Percentiles rank a stretch among this genome's conserved stretches.
Evolutionary conservation across 352 stramenopile species (phyloP).

Genomic region (Phytophthora pistaciae): DNA sequence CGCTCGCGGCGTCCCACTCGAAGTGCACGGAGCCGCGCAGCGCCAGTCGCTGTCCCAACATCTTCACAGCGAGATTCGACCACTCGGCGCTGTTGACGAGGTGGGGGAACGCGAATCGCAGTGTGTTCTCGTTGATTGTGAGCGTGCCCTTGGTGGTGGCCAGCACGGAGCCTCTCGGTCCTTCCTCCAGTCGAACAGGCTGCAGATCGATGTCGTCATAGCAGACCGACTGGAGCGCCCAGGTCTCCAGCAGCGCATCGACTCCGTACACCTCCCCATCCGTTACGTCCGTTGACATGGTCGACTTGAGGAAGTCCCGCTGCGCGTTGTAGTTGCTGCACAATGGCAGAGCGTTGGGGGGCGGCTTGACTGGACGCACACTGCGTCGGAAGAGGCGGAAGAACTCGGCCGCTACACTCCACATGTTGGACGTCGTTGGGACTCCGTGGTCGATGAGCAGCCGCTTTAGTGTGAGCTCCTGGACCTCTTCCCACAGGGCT

Average conservation of each 20-base stretch:
- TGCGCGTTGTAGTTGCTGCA: slow-evolving; percentile 3
- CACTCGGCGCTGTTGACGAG: background rate
- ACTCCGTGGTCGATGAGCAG: background rate
- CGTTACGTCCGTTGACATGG: slow-evolving; percentile 11
- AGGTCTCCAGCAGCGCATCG: slow-evolving; percentile 3
- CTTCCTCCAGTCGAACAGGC: slow-evolving; percentile 2
- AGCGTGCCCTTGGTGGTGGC: slow-evolving; percentile 1
- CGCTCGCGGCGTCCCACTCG: background rate
- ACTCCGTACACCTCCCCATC: slow-evolving; percentile 4
- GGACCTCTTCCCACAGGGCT: background rate
- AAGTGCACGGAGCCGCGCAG: slow-evolving; percentile 6
- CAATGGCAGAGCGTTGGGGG: background rate
- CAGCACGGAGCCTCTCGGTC: background rate
- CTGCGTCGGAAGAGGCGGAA: slow-evolving; percentile 11
- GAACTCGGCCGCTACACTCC: slow-evolving; percentile 12
- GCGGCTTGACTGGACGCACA: background rate
- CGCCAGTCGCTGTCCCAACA: slow-evolving; percentile 2
- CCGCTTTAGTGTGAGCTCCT: background rate
- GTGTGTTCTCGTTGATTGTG: slow-evolving; percentile 8
- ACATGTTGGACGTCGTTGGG: background rate
- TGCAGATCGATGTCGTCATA: background rate
- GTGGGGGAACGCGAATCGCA: slow-evolving; percentile 7
- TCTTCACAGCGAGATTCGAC: background rate
- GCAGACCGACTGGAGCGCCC: background rate
- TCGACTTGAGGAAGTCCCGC: slow-evolving; percentile 1